phyloP scores from a whole-genome alignment of 305 asterid genomes.

The Plantago coronopus region DNA sequence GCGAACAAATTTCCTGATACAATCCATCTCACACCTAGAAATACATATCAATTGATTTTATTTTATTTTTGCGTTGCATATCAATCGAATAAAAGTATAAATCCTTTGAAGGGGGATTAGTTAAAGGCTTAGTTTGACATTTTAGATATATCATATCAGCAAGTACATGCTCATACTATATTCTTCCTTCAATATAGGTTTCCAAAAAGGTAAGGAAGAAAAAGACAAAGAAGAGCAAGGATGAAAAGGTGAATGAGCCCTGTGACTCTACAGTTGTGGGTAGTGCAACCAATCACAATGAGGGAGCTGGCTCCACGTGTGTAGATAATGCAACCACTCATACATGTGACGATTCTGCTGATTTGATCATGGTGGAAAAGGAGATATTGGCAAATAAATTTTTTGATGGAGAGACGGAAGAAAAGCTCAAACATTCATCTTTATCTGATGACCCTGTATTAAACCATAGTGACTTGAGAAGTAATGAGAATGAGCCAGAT shows the following conservation, averaged over 20 bases:
- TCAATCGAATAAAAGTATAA: too few species aligned
- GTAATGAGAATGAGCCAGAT: constrained; percentile 35
- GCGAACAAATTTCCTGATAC: neutral
- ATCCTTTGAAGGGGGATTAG: neutral
- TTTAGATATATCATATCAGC: neutral
- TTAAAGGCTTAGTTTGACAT: too few species aligned
- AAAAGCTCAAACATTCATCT: constrained; percentile 31
- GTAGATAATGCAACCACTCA: constrained; percentile 33
- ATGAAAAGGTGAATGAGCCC: constrained; percentile 30
- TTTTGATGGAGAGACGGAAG: constrained; percentile 32
- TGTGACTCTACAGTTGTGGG: constrained; percentile 23
- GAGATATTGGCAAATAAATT: constrained; percentile 31
- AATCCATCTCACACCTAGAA: neutral
- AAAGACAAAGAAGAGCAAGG: constrained; percentile 44
- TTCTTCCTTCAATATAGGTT: constrained; percentile 52
- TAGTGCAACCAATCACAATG: constrained; percentile 18
- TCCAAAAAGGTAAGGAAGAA: constrained; percentile 75
- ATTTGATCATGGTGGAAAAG: constrained; percentile 34
- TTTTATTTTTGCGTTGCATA: too few species aligned
- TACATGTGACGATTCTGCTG: constrained; percentile 39
- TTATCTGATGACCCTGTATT: constrained; percentile 35
- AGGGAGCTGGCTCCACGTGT: constrained; percentile 10
- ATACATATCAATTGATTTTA: too few species aligned
- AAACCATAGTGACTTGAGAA: constrained; percentile 29
- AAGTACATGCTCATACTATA: constrained; percentile 7